Evolutionary conservation across 2,329 filamentous ascomycete genomes (phyloP), one percentile per base, ranked within the genome.

Genomic region (Diatrype stigma): DNA sequence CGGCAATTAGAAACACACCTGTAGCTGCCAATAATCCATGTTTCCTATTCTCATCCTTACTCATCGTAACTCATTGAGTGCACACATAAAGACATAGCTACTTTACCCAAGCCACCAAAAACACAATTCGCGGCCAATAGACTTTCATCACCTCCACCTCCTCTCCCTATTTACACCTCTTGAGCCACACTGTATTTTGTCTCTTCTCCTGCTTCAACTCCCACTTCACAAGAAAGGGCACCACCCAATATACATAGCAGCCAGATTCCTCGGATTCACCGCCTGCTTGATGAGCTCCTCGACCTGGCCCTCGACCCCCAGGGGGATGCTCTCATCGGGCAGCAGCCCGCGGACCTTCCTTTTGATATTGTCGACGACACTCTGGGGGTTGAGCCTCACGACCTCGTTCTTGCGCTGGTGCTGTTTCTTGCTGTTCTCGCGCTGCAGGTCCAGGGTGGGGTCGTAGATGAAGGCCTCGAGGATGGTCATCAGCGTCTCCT

Each of bases 161-260:
- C n/a, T n/a, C n/a, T n/a, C n/a, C n/a, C n/a, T n/a, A n/a, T 6
- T 30, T 30, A 10, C 26, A 30, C 26, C 26, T 30, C 26, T 5
- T 30, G 5, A 5, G 26, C 26, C 10, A 30, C 26, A 28, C 17
- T 32, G 46, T 12, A 37, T 34, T 49, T 30, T 30, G 5, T 30
- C 26, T 10, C 26, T 30, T 30, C 10, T 42, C 38, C 21, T n/a
- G n/a, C n/a, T n/a, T n/a, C n/a, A n/a, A n/a, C n/a, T n/a, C n/a
- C n/a, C n/a, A n/a, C 37, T 45, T 55, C 66, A 82, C 61, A 84
- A 66, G 60, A 84, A 84, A 21, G 81, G 77, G 63, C 80, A 82
- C 93, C 93, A 97, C 19, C 94, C 94, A 71, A 97, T 96, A 70
- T 97, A 99, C 95, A 99, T 99, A 37, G 85, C 83, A 17, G 89